These are phyloP conservation scores for Ustilago nuda DNA, from an alignment of 1,284 basidiomycete genomes.

Conservation along the genomic window DNA sequence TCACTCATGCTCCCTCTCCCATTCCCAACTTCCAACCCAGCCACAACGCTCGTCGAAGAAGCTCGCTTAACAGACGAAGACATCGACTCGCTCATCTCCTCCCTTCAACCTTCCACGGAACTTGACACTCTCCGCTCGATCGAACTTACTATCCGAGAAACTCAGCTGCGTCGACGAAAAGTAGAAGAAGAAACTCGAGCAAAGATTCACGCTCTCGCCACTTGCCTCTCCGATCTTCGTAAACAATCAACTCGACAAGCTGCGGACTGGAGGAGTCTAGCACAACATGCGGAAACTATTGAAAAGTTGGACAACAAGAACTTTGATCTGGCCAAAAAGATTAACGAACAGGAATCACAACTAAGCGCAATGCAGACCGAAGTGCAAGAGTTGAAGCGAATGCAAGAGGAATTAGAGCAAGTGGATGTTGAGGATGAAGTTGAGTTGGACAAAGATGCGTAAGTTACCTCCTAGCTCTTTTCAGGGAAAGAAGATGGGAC, in stretches of 20 bases:
- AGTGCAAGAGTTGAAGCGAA: conserved; percentile 41
- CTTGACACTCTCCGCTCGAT: conserved; percentile 42
- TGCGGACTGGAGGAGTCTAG: conserved; percentile 56
- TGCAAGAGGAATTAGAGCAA: conserved; percentile 49
- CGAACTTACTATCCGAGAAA: conserved; percentile 49
- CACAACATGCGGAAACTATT: conserved; percentile 47
- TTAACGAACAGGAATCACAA: conserved; percentile 58
- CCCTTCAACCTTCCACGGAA: conserved; percentile 40
- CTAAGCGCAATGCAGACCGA: conserved; percentile 52
- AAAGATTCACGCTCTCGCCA: conserved; percentile 48
- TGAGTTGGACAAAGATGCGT: conserved; percentile 59
- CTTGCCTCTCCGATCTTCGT: conserved; percentile 41
- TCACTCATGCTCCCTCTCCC: conserved; percentile 21
- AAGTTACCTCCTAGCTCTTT: conserved; percentile 23
- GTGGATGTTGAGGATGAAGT: conserved; percentile 55
- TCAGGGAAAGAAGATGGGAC: not conserved
- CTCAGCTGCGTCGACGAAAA: conserved; percentile 20
- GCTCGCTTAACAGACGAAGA: conserved; percentile 42
- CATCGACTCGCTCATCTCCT: conserved; percentile 43
- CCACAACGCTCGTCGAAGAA: conserved; percentile 19
- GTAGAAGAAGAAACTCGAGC: conserved; percentile 31
- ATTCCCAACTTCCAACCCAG: not conserved
- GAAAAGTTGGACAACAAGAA: conserved; percentile 58
- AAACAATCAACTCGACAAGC: conserved; percentile 50
- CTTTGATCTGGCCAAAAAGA: conserved; percentile 61